Base-by-base conservation (phyloP, 371 early-diverging fungal species). In the Rhizopus arrhizus region DNA sequence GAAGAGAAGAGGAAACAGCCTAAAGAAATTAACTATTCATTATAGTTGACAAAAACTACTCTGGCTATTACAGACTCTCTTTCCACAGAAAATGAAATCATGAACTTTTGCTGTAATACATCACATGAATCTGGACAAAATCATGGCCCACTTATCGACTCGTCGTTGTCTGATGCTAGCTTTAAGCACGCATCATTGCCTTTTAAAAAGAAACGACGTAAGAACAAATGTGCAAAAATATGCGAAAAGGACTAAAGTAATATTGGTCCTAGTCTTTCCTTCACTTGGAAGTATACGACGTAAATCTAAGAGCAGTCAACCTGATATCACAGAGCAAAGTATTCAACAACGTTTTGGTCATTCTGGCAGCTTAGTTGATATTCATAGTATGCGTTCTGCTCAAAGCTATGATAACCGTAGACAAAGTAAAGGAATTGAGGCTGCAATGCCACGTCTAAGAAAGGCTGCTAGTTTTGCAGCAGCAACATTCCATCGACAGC, bases 271-370 rank as follows among this genome's bases (percentile, higher is more conserved):
- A 72, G 72, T 73, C 45, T 55, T 78, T 16, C 69, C 69, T 1
- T 53, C 70, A 4, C 38, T 72, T 34, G 62, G 69, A 3, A 70
- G 74, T 28, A 74, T 78, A 11, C 64, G 78, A 56, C 78, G 78
- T 42, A 74, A 74, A 38, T 61, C 74, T 5, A 66, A 64, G 31
- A 47, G 46, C 16, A 53, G 59, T 57, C 53, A 16, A 61, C 73
- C 5, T 34, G 50, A 42, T 28, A 5, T 29, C 7, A 50, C 56
- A n/a, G 42, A 46, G 53, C 35, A 28, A 36, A 33, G 54, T 28
- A 49, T 59, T 32, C 60, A 65, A 35, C 53, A 40, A 12, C 49
- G 50, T 8, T 45, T 58, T 15, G 61, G 66, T 49, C 38, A 61
- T 61, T 58, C 62, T 13, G 62, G 58, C 10, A 66, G 62, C 29